These are phyloP conservation scores for Gynandropsis gynandra DNA, from an alignment of 345 rosid genomes.

Conservation along the genomic window DNA sequence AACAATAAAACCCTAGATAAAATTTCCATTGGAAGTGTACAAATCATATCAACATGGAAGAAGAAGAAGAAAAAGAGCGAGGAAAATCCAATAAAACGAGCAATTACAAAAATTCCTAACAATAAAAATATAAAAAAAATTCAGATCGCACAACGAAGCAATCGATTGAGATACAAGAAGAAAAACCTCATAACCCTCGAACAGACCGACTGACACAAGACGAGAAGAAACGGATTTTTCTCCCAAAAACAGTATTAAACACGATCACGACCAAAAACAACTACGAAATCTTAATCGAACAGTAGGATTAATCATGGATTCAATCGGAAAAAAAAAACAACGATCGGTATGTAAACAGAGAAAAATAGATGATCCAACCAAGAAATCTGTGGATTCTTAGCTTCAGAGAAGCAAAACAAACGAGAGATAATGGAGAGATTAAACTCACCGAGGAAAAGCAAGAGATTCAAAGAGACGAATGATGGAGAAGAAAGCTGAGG, in stretches of 20 bases:
- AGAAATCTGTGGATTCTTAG: neutral
- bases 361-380: neutral
- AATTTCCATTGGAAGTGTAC: neutral
- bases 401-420: neutral
- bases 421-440: neutral
- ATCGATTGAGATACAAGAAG: neutral
- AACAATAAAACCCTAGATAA: slow-evolving; percentile 11
- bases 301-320: slow-evolving; percentile 5
- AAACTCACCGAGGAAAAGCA: slow-evolving; percentile 24
- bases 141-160: neutral
- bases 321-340: neutral
- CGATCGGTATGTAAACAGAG: neutral
- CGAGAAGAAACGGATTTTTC: too few relatives aligned
- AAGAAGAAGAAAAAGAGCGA: slow-evolving; percentile 4
- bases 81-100: neutral
- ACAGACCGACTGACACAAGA: too few relatives aligned
- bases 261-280: slow-evolving; percentile 3
- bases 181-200: neutral
- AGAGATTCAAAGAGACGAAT: slow-evolving; percentile 20
- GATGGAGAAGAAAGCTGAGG: slow-evolving; percentile 1
- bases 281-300: neutral
- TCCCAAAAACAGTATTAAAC: neutral
- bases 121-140: too few relatives aligned
- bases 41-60: neutral
- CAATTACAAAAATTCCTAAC: neutral